These are phyloP conservation scores for Phytophthora foliorum DNA, from an alignment of 352 stramenopile genomes.

Conservation along the genomic window DNA sequence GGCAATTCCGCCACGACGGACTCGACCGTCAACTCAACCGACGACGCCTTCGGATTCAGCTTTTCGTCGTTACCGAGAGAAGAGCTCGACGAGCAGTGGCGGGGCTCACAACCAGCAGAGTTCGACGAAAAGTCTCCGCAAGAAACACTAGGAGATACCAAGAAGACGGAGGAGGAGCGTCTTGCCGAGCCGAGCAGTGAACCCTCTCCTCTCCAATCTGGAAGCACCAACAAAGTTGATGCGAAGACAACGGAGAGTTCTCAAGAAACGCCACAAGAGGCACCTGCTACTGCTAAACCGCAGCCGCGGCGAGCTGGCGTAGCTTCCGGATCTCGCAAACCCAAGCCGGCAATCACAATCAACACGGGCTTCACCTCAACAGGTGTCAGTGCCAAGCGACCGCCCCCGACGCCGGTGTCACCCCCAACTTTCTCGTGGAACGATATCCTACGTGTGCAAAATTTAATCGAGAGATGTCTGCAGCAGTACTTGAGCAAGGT, in stretches of 20 bases:
- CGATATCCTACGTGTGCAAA: slow-evolving; percentile 91
- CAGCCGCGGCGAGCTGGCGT: slow-evolving; percentile 27
- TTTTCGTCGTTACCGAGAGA: slow-evolving; percentile 32
- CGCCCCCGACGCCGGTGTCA: slow-evolving; percentile 34
- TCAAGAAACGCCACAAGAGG: slow-evolving; percentile 1
- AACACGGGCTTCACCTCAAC: slow-evolving; percentile 34
- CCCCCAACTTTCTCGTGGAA: slow-evolving; percentile 83
- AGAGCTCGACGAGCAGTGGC: slow-evolving; percentile 32
- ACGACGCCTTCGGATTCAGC: slow-evolving; percentile 39
- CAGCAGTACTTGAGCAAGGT: slow-evolving; percentile 93
- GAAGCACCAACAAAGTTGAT: slow-evolving; percentile 14
- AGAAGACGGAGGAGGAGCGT: slow-evolving; percentile 38
- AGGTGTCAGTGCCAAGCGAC: slow-evolving; percentile 35
- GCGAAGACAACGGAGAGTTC: slow-evolving; percentile 14
- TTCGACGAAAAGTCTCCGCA: slow-evolving; percentile 9
- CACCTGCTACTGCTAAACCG: background rate
- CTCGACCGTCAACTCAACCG: slow-evolving; percentile 6
- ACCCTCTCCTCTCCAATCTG: background rate
- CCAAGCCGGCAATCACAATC: slow-evolving; percentile 47
- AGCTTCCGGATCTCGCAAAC: slow-evolving; percentile 31
- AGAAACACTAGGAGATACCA: slow-evolving; percentile 13
- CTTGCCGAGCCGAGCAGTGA: slow-evolving; percentile 31
- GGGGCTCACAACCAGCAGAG: slow-evolving; percentile 3
- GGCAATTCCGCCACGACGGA: slow-evolving; percentile 4
- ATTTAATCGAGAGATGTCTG: slow-evolving; percentile 92